Conservation (phyloP, 139 green algal genomes). For the Trebouxia sp. region DNA sequence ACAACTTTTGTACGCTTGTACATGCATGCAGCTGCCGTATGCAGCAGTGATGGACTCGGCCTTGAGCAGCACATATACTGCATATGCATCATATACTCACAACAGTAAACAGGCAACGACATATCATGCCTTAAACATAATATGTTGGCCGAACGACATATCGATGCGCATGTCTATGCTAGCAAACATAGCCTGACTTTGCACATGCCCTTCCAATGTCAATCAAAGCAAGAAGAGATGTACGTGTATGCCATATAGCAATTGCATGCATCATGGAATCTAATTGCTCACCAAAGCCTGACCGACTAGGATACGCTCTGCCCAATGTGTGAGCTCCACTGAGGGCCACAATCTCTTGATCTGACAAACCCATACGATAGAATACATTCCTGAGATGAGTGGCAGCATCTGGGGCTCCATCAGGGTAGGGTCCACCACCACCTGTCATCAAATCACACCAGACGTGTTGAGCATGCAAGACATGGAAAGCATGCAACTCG, state of each 20-base stretch:
- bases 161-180: too few species aligned
- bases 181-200: too few species aligned
- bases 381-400: slow-evolving; percentile 74
- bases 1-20: too few species aligned
- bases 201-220: too few species aligned
- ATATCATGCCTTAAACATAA: too few species aligned
- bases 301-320: slow-evolving; percentile 52
- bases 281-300: slow-evolving; percentile 53
- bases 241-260: neutral
- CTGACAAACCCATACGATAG: slow-evolving; percentile 79
- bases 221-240: neutral
- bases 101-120: too few species aligned
- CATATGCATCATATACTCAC: too few species aligned
- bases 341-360: slow-evolving; percentile 69
- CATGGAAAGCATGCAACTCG: neutral
- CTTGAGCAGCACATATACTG: too few species aligned
- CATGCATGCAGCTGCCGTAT: too few species aligned
- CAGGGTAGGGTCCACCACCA: slow-evolving; percentile 51
- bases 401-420: slow-evolving; percentile 48
- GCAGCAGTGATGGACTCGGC: too few species aligned
- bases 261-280: too few species aligned
- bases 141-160: too few species aligned
- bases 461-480: neutral
- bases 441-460: slow-evolving; percentile 16
- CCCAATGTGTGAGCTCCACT: slow-evolving; percentile 67